phyloP scores from a whole-genome alignment of 2,329 filamentous ascomycete species.

The Myriosclerotinia scirpicola region DNA sequence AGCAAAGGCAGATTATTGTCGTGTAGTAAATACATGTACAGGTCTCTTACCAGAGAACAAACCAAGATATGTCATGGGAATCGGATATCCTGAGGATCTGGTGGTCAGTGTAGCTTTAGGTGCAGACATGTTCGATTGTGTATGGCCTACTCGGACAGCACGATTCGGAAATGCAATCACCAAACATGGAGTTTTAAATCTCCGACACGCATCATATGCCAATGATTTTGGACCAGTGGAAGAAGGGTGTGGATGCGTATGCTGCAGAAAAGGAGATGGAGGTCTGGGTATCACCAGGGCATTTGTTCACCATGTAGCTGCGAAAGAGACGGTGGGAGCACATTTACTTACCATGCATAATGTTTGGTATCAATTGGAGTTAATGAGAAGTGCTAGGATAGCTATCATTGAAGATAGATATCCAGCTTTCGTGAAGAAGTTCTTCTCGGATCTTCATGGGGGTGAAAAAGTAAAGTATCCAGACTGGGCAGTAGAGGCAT shows the following conservation, averaged over 20 bases:
- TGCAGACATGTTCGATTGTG: slow-evolving; percentile 99
- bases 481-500: slow-evolving; percentile 77
- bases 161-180: slow-evolving; percentile 96
- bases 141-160: slow-evolving; percentile 96
- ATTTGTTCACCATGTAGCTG: slow-evolving; percentile 86
- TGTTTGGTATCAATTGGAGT: slow-evolving; percentile 82
- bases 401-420: slow-evolving; percentile 81
- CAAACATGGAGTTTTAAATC: slow-evolving; percentile 74
- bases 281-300: slow-evolving; percentile 82
- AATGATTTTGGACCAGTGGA: slow-evolving; percentile 83
- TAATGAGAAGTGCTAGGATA: slow-evolving; percentile 75
- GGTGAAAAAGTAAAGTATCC: slow-evolving; percentile 67
- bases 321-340: slow-evolving; percentile 93
- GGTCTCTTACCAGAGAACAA: slow-evolving; percentile 81
- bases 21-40: slow-evolving; percentile 85
- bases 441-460: slow-evolving; percentile 74
- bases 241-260: slow-evolving; percentile 75
- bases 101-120: slow-evolving; percentile 91
- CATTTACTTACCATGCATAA: slow-evolving; percentile 88
- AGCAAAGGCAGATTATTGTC: slow-evolving; percentile 89
- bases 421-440: slow-evolving; percentile 72
- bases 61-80: slow-evolving; percentile 98
- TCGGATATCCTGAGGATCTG: slow-evolving; percentile 94
- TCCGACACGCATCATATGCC: slow-evolving; percentile 73
- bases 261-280: slow-evolving; percentile 68